Evolutionary conservation across 306 rosid species (phyloP).

Genomic region (Casuarina equisetifolia): DNA sequence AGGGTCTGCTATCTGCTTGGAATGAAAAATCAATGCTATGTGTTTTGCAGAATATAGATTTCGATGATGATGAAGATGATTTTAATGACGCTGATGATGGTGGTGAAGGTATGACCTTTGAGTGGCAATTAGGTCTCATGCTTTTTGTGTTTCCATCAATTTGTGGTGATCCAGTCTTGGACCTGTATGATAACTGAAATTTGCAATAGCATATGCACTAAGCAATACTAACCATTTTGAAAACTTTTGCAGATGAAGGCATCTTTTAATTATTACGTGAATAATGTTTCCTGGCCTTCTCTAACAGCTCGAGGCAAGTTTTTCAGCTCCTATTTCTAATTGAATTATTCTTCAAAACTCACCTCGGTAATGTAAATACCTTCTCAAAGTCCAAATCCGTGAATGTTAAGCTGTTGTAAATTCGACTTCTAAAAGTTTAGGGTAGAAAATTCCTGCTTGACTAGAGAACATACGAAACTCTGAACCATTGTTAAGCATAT

Average conservation of each 20-base stretch:
- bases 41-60: conserved; percentile 43
- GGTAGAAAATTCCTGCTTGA: too few relatives aligned
- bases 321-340: neutral
- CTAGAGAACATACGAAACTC: too few relatives aligned
- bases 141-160: conserved; percentile 11
- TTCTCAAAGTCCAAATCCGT: too few relatives aligned
- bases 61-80: conserved; percentile 64
- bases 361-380: too few relatives aligned
- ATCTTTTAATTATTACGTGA: conserved; percentile 23
- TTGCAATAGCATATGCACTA: too few relatives aligned
- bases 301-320: conserved; percentile 3
- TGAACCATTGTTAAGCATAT: too few relatives aligned
- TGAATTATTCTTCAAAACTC: neutral
- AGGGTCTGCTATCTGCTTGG: too few relatives aligned
- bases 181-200: neutral
- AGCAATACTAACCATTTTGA: conserved; percentile 10
- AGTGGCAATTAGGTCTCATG: conserved; percentile 9
- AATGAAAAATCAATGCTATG: neutral
- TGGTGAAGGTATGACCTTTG: conserved; percentile 36
- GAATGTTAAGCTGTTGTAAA: too few relatives aligned
- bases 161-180: neutral
- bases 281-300: conserved; percentile 9
- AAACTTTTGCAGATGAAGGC: conserved; percentile 40
- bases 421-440: too few relatives aligned
- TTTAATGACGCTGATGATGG: conserved; percentile 30